Evolutionary conservation across 164 flowering plant species (phyloP), one percentile per base, ranked within the genome.

Genomic region (Stephania cephalantha): DNA sequence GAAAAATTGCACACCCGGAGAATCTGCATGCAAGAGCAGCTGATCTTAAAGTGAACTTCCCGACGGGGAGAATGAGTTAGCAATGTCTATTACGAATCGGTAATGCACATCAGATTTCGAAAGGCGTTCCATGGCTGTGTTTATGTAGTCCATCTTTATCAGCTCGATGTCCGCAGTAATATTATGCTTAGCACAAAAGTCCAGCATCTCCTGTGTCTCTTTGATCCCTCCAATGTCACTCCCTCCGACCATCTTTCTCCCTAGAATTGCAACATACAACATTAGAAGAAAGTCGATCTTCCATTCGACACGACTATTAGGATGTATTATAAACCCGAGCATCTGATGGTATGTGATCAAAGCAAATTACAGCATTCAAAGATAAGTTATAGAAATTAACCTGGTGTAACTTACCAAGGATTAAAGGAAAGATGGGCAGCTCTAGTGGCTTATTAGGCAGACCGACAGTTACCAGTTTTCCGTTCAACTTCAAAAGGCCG

Each of bases 131-230:
- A 88, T 86, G 29, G 90, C 91, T 0, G 82, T 86, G 83, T 86
- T 88, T 7, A 88, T 79, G 70, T 88, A 85, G 22, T 87, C 87
- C 73, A 85, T 82, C 3, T 82, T 70, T 31, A 88, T 79, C n/a
- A 87, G 80, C 72, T 88, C 90, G 66, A 88, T 81, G 7, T 87
- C 89, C 0, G 91, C 78, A 15, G 75, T 76, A 5, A 88, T 81
- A 29, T 78, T 77, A 78, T 88, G 86, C 68, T 87, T 80, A 4
- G 82, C 91, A 1, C 86, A 85, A 73, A 84, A 87, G 74, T 88
- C 87, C 6, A 85, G 69, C 91, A 88, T 88, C 78, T 88, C 90
- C 73, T 87, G 90, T 1, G 88, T 88, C 82, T 88, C 87, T 76
- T 84, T 81, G 78, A 86, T 74, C 61, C 89, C 90, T 42, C 90